A percentile compares a stretch with the other conserved stretches of the same genome.
phyloP scores from a whole-genome alignment of 768 basidiomycete species.

The Podaxis sp. region DNA sequence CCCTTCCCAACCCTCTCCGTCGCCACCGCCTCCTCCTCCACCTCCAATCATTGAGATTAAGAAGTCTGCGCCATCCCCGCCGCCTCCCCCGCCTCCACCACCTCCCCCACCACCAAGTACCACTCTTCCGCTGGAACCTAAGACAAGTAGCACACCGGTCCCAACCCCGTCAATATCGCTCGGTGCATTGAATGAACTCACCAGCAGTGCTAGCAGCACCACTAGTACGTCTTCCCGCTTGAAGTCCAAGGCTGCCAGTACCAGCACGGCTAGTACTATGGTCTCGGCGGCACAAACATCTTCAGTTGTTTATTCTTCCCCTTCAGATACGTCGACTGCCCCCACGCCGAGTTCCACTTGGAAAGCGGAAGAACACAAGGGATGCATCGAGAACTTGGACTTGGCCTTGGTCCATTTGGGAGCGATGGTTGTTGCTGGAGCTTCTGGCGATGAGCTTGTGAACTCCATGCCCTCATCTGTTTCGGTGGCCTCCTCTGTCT shows the following conservation, averaged over 20 bases:
- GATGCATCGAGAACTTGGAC: slow-evolving; percentile 6
- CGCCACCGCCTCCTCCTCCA: slow-evolving; percentile 14
- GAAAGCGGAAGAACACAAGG: slow-evolving; percentile 2
- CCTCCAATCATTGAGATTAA: slow-evolving; percentile 14
- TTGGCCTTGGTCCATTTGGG: slow-evolving; percentile 7
- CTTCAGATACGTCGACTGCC: neutral
- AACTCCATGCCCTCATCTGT: neutral
- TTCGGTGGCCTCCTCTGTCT: neutral
- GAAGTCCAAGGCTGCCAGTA: neutral
- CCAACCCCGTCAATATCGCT: neutral
- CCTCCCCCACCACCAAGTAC: slow-evolving; percentile 1
- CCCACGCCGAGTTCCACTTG: slow-evolving; percentile 14
- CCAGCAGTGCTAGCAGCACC: neutral
- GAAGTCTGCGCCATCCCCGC: slow-evolving; percentile 15
- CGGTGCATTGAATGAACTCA: neutral
- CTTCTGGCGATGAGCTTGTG: neutral
- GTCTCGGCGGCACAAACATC: neutral
- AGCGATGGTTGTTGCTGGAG: slow-evolving; percentile 5
- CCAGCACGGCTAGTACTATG: neutral
- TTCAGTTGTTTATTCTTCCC: neutral
- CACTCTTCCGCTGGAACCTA: slow-evolving; percentile 7
- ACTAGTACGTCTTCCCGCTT: slow-evolving; percentile 1
- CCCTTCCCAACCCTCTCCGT: slow-evolving; percentile 18
- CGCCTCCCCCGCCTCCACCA: slow-evolving; percentile 12
- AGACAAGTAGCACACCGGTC: neutral